A percentile compares a stretch with the other conserved stretches of the same genome.
phyloP scores from a whole-genome alignment of 1,284 basidiomycete species.

The Sanguinoderma infundibulare region DNA sequence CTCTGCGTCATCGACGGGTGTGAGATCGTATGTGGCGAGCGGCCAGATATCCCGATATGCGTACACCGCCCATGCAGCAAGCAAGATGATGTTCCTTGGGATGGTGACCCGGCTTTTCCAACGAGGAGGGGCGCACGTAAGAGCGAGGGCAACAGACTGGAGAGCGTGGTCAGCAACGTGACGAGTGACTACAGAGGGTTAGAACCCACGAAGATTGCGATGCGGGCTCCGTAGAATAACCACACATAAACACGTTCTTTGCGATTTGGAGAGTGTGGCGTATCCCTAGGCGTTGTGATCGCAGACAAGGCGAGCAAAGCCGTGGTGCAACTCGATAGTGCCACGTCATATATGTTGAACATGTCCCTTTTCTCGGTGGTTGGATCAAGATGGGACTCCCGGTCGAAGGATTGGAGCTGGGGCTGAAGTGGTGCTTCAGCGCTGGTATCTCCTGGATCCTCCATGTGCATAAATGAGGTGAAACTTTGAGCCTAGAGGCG shows the following conservation, averaged over 20 bases:
- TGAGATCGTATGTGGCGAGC: slow-evolving; percentile 44
- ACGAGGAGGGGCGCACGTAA: background rate
- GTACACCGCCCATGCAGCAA: slow-evolving; percentile 46
- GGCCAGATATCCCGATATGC: slow-evolving; percentile 56
- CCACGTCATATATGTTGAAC: background rate
- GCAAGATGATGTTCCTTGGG: slow-evolving; percentile 35
- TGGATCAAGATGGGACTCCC: background rate
- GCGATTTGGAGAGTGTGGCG: background rate
- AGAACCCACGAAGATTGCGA: background rate
- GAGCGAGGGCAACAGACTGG: background rate
- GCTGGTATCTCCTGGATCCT: background rate
- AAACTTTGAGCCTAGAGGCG: background rate
- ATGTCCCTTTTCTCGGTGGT: background rate
- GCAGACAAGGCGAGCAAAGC: background rate
- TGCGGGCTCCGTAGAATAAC: background rate
- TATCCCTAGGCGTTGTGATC: background rate
- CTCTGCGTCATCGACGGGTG: slow-evolving; percentile 42
- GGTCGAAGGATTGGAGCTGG: background rate
- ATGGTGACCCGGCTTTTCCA: background rate
- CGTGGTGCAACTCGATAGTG: background rate
- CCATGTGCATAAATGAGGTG: background rate
- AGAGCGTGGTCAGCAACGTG: background rate
- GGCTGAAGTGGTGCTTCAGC: background rate
- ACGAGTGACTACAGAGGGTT: background rate
- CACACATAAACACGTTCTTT: background rate